These are phyloP conservation scores for Colletotrichum aenigma DNA, from an alignment of 2,329 filamentous ascomycete species.

Conservation along the genomic window DNA sequence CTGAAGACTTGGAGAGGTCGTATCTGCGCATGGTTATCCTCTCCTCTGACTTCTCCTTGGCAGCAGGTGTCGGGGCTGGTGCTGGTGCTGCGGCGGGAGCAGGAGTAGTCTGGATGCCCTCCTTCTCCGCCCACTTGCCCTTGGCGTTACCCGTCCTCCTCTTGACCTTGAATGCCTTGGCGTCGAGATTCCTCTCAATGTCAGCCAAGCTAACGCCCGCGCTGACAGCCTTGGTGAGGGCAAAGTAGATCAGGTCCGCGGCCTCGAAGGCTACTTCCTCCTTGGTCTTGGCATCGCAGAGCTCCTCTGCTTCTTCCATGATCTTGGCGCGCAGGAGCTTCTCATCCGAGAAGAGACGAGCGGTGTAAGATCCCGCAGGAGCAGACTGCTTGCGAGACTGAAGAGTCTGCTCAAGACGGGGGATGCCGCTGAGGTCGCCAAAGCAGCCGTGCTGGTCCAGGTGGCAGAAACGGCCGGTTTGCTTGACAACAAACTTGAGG, in stretches of 20 bases:
- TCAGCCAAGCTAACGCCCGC: constrained; percentile 86
- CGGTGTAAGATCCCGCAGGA: constrained; percentile 90
- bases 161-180: constrained; percentile 95
- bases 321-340: constrained; percentile 94
- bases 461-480: constrained; percentile 94
- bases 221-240: constrained; percentile 84
- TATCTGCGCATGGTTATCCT: constrained; percentile 86
- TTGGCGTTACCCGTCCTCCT: constrained; percentile 93
- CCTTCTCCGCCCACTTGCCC: constrained; percentile 87
- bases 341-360: constrained; percentile 87
- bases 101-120: constrained; percentile 61
- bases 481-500: constrained; percentile 85
- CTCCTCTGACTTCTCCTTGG: constrained; percentile 39
- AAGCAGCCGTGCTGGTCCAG: constrained; percentile 92
- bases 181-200: constrained; percentile 89
- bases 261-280: constrained; percentile 92
- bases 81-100: constrained; percentile 24
- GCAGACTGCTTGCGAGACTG: constrained; percentile 81
- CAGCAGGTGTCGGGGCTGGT: constrained; percentile 33
- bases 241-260: constrained; percentile 95
- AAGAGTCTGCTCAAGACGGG: constrained; percentile 86
- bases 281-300: constrained; percentile 83
- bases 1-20: constrained; percentile 67
- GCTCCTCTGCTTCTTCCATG: constrained; percentile 96
- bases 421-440: constrained; percentile 80